A percentile compares a stretch with the other conserved stretches of the same genome.
Conservation (phyloP, 805 yeast genomes). For the Tetrapisispora iriomotensis region DNA sequence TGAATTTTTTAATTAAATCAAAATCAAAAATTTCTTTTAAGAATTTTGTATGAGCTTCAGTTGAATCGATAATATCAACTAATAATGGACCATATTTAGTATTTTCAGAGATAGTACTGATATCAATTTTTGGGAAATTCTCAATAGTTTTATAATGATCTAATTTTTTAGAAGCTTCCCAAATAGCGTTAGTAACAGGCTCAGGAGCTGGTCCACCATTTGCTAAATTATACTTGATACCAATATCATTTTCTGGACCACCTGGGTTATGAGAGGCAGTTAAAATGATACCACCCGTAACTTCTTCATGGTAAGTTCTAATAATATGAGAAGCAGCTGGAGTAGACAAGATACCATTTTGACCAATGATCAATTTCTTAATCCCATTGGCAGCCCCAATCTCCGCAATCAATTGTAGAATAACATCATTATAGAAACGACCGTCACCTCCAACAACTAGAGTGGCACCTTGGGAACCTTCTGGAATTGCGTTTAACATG, state of each 20-base stretch:
- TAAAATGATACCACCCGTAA: slow-evolving; percentile 91
- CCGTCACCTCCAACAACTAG: slow-evolving; percentile 97
- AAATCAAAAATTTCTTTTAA: slow-evolving; percentile 85
- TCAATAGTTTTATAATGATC: slow-evolving; percentile 48
- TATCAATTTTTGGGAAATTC: slow-evolving; percentile 55
- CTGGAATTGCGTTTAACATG: slow-evolving; percentile 80
- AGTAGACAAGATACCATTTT: slow-evolving; percentile 80
- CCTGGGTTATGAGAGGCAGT: slow-evolving; percentile 99
- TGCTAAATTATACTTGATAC: slow-evolving; percentile 88
- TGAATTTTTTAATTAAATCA: slow-evolving; percentile 62
- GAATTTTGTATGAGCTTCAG: slow-evolving; percentile 65
- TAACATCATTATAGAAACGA: slow-evolving; percentile 76
- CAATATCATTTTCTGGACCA: slow-evolving; percentile 86
- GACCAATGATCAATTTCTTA: slow-evolving; percentile 74
- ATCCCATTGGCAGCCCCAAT: slow-evolving; percentile 92
- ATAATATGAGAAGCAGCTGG: slow-evolving; percentile 98
- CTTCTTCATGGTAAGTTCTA: slow-evolving; percentile 46
- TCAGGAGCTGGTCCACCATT: slow-evolving; percentile 99
- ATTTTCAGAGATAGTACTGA: slow-evolving; percentile 44
- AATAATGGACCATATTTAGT: slow-evolving; percentile 47
- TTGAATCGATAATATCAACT: slow-evolving; percentile 77
- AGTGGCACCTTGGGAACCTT: slow-evolving; percentile 65
- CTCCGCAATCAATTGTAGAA: slow-evolving; percentile 70
- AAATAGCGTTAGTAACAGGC: slow-evolving; percentile 81
- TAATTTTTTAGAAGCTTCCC: slow-evolving; percentile 53